Evolutionary conservation across 371 early-diverging fungal species (phyloP).

Genomic region (Fennellomyces sp.): DNA sequence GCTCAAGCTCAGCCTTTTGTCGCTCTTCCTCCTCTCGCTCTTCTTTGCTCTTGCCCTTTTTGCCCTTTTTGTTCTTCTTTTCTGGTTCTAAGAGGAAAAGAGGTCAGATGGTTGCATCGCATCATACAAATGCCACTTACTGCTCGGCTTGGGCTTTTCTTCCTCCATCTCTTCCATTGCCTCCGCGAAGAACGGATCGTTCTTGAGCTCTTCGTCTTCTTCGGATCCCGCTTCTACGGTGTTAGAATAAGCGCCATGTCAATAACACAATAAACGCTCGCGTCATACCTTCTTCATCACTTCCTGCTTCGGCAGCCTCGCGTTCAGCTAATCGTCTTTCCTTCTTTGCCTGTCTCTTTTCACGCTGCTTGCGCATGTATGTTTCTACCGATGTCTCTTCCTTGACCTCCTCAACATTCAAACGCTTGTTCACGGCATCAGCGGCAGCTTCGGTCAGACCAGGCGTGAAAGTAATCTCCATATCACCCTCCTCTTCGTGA

Average conservation of each 20-base stretch:
- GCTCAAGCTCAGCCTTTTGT: slow-evolving; percentile 83
- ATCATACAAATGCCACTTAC: slow-evolving; percentile 1
- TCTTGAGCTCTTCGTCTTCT: slow-evolving; percentile 58
- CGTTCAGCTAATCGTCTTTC: slow-evolving; percentile 39
- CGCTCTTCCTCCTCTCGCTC: slow-evolving; percentile 62
- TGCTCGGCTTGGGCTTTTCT: slow-evolving; percentile 33
- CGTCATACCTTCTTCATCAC: slow-evolving; percentile 29
- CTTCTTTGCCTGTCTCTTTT: slow-evolving; percentile 72
- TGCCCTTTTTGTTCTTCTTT: slow-evolving; percentile 42
- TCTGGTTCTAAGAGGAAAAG: slow-evolving; percentile 3
- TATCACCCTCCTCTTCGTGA: slow-evolving; percentile 70
- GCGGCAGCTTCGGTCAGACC: slow-evolving; percentile 82
- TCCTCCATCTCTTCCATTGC: slow-evolving; percentile 55
- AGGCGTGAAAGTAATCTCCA: slow-evolving; percentile 97
- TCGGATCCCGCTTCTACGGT: slow-evolving; percentile 26
- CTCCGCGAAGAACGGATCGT: slow-evolving; percentile 76
- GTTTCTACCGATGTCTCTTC: slow-evolving; percentile 86
- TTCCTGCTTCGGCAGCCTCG: slow-evolving; percentile 29
- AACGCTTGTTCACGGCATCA: slow-evolving; percentile 54
- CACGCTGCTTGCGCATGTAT: slow-evolving; percentile 84
- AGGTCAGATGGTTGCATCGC: background rate
- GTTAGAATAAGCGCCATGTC: background rate
- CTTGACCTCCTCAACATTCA: slow-evolving; percentile 40
- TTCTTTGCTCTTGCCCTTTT: slow-evolving; percentile 58
- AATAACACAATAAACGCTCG: slow-evolving; percentile 11